A percentile compares a stretch with the other conserved stretches of the same genome.
Conservation (phyloP, 192 early-diverging fungal genomes). For the Coemansia reversa region DNA sequence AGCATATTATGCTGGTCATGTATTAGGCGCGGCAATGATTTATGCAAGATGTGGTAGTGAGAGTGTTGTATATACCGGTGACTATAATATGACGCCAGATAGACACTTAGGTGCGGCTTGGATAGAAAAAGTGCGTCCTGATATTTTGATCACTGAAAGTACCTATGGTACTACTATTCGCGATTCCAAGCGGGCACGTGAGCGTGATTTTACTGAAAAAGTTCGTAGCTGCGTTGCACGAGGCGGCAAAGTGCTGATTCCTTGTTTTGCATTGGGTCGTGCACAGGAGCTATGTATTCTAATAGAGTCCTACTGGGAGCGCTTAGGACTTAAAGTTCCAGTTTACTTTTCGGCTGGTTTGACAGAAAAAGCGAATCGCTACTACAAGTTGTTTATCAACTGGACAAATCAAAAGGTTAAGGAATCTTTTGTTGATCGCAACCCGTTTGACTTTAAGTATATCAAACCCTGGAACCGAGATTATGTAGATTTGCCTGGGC, state of each 20-base stretch:
- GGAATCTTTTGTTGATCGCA: slow-evolving; percentile 85
- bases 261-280: slow-evolving; percentile 96
- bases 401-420: slow-evolving; percentile 99
- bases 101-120: slow-evolving; percentile 92
- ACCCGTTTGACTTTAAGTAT: slow-evolving; percentile 96
- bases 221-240: slow-evolving; percentile 73
- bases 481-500: slow-evolving; percentile 74
- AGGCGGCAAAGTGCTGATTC: slow-evolving; percentile 91
- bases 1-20: slow-evolving; percentile 96
- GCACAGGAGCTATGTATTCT: slow-evolving; percentile 97
- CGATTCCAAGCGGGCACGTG: slow-evolving; percentile 88
- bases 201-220: slow-evolving; percentile 90
- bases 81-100: slow-evolving; percentile 90
- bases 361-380: slow-evolving; percentile 91
- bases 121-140: slow-evolving; percentile 91
- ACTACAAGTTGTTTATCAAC: slow-evolving; percentile 95
- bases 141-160: slow-evolving; percentile 92
- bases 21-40: slow-evolving; percentile 97
- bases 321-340: slow-evolving; percentile 84
- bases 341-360: slow-evolving; percentile 95
- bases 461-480: slow-evolving; percentile 80
- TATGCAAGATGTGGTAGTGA: slow-evolving; percentile 70
- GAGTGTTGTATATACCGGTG: slow-evolving; percentile 82
- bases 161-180: slow-evolving; percentile 97
- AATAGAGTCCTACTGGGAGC: slow-evolving; percentile 93